A percentile compares a stretch with the other conserved stretches of the same genome.
Conservation (phyloP, 2,329 filamentous ascomycete genomes). For the Diplocarpon rosae region DNA sequence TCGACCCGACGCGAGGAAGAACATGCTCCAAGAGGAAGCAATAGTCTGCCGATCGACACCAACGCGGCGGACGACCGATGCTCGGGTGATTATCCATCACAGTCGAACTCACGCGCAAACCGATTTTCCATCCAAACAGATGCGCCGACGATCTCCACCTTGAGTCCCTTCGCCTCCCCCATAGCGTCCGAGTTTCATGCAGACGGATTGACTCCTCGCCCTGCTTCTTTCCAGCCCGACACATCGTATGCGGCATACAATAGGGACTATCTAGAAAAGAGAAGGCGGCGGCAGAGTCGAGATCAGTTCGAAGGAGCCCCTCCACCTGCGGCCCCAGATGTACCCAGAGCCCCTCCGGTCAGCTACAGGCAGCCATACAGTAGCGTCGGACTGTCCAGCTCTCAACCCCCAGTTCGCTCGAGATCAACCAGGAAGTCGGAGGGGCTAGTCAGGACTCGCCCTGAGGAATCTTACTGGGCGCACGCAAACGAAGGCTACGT, state of each 20-base stretch:
- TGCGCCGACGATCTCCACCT: slow-evolving; percentile 45
- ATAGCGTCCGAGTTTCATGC: slow-evolving; percentile 38
- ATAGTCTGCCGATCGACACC: slow-evolving; percentile 19
- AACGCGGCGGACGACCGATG: slow-evolving; percentile 15
- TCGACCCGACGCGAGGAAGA: slow-evolving; percentile 29
- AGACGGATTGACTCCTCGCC: slow-evolving; percentile 46
- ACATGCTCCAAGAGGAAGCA: slow-evolving; percentile 9
- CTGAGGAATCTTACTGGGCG: slow-evolving; percentile 18
- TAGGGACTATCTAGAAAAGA: slow-evolving; percentile 34
- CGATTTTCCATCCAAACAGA: slow-evolving; percentile 45
- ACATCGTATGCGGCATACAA: slow-evolving; percentile 25
- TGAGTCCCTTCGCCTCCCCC: slow-evolving; percentile 47
- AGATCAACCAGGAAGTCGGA: slow-evolving; percentile 25
- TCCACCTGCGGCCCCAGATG: slow-evolving; percentile 47
- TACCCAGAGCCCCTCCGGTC: slow-evolving; percentile 42
- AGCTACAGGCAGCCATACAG: slow-evolving; percentile 43
- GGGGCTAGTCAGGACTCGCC: slow-evolving; percentile 13
- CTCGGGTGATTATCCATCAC: slow-evolving; percentile 36
- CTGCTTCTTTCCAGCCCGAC: slow-evolving; percentile 43
- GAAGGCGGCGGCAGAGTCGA: slow-evolving; percentile 33
- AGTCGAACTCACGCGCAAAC: slow-evolving; percentile 16
- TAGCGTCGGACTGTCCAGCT: slow-evolving; percentile 28
- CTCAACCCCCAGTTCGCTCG: slow-evolving; percentile 24
- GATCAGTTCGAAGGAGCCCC: slow-evolving; percentile 30
- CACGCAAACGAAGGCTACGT: slow-evolving; percentile 9